phyloP scores from a whole-genome alignment of 2,329 filamentous ascomycete species.

The Xylogone sp. region DNA sequence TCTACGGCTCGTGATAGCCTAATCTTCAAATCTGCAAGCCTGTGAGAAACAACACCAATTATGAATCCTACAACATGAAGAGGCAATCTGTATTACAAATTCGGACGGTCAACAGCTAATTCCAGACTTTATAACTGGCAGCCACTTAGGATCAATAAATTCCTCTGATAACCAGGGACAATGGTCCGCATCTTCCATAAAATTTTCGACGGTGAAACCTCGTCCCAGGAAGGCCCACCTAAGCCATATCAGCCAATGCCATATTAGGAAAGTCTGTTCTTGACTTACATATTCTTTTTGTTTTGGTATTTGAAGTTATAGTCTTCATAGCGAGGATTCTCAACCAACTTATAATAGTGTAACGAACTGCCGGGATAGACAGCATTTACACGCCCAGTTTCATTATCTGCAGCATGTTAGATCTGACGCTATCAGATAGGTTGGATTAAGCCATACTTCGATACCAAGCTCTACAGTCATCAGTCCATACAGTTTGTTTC shows the following conservation, averaged over 20 bases:
- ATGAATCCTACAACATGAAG: too few relatives aligned
- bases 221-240: constrained; percentile 30
- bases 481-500: constrained; percentile 48
- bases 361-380: constrained; percentile 48
- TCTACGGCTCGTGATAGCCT: too few relatives aligned
- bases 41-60: too few relatives aligned
- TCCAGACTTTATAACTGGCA: constrained; percentile 19
- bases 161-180: constrained; percentile 29
- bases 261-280: constrained; percentile 4
- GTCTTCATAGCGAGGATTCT: constrained; percentile 38
- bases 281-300: constrained; percentile 14
- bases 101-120: too few relatives aligned
- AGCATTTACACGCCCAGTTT: constrained; percentile 40
- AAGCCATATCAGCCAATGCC: constrained; percentile 10
- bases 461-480: constrained; percentile 28
- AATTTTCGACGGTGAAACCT: constrained; percentile 26
- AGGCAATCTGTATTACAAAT: not conserved
- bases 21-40: too few relatives aligned
- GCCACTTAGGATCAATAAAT: constrained; percentile 30
- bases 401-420: constrained; percentile 30
- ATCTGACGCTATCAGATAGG: not conserved
- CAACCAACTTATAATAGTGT: constrained; percentile 41
- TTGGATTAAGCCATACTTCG: constrained; percentile 11
- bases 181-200: constrained; percentile 20
- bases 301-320: constrained; percentile 38